phyloP scores from a whole-genome alignment of 306 rosid species.

The Fragaria ananassa region DNA sequence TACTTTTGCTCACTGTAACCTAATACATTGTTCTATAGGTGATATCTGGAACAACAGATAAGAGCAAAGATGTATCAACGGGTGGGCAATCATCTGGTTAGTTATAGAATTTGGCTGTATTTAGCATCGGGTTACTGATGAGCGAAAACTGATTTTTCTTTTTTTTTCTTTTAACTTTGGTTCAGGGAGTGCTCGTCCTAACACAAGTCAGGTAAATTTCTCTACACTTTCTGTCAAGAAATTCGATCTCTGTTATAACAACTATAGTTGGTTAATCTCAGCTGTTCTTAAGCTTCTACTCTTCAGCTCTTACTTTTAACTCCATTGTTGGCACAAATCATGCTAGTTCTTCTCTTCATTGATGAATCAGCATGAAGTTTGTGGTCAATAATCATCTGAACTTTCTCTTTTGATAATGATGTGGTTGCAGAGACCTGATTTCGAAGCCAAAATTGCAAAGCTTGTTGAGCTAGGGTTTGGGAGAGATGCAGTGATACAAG shows the following conservation, averaged over 20 bases:
- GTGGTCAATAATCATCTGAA: not conserved
- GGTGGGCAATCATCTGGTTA: constrained; percentile 72
- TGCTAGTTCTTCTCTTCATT: not conserved
- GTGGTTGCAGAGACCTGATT: constrained; percentile 55
- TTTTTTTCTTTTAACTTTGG: constrained; percentile 15
- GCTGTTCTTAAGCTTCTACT: not conserved
- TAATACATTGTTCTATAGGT: constrained; percentile 40
- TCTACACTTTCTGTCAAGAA: constrained; percentile 2
- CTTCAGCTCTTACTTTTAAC: not conserved
- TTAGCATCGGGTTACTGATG: not conserved
- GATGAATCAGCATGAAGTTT: not conserved
- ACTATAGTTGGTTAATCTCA: not conserved
- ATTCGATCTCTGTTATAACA: not conserved
- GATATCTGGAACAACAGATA: constrained; percentile 41
- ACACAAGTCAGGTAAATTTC: constrained; percentile 50
- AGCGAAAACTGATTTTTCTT: not conserved
- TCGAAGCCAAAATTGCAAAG: constrained; percentile 85
- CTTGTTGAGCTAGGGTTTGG: constrained; percentile 89
- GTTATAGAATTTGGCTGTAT: constrained; percentile 23
- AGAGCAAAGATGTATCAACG: constrained; percentile 34
- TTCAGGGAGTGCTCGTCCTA: constrained; percentile 49
- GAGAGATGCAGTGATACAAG: constrained; percentile 78
- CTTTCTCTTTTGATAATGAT: not conserved
- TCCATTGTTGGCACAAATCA: not conserved
- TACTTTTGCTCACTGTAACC: constrained; percentile 10